Evolutionary conservation across 345 rosid species (phyloP).

Genomic region (Dipteronia sinensis): DNA sequence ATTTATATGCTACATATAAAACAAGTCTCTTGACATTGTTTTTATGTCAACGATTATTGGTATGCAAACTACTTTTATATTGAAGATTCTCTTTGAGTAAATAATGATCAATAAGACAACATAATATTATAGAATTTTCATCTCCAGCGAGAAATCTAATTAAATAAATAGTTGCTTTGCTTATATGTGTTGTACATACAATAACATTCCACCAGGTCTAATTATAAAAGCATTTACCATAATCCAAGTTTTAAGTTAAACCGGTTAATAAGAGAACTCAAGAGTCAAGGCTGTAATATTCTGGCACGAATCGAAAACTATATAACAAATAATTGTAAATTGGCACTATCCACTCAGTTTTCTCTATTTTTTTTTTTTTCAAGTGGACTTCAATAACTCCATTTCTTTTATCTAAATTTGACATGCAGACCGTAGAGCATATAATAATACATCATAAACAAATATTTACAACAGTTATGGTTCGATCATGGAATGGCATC

Average conservation of each 20-base stretch:
- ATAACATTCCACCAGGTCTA: background rate
- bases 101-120: too few species aligned
- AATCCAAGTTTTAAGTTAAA: background rate
- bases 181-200: too few species aligned
- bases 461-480: slow-evolving; percentile 32
- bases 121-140: background rate
- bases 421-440: background rate
- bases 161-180: background rate
- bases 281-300: background rate
- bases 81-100: too few species aligned
- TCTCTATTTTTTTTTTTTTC: background rate
- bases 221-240: background rate
- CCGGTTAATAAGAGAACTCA: background rate
- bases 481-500: slow-evolving; percentile 16
- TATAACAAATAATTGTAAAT: background rate
- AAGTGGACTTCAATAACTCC: background rate
- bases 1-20: too few species aligned
- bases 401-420: background rate
- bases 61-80: too few species aligned
- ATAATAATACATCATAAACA: background rate
- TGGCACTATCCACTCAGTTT: background rate
- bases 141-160: background rate
- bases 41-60: too few species aligned
- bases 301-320: background rate
- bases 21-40: too few species aligned